Base-by-base conservation (phyloP, 257 asterid genomes). In the Lantana camara region DNA sequence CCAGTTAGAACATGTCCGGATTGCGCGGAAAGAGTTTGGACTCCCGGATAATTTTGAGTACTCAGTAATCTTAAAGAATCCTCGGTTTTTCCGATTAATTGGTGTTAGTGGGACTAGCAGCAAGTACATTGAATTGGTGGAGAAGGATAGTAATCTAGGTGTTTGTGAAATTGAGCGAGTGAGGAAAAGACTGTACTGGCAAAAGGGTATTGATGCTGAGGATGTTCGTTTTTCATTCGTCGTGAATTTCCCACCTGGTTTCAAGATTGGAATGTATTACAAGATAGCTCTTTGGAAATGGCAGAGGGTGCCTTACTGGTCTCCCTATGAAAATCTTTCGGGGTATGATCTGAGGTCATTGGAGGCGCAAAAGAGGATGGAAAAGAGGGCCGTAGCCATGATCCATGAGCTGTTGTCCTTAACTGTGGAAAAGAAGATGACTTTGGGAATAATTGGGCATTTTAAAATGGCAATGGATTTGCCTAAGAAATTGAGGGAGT, bases 301-400 rank as follows among this genome's bases (percentile, higher is more conserved):
- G 98, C 96, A 91, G 82, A 84, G 96, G 81, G 60, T 88, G 71
- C 98, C 98, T 4, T 91, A 91, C 61, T 91, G 98, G 96, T 91
- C 95, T 2, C 98, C 98, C 0, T 88, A 88, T 45, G 98, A 88
- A 74, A 84, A 91, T 54, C 68, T 86, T 12, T 85, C 90, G 0
- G 93, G 91, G 48, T 88, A 85, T 38, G 98, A 91, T 67, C 67
- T 88, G 76, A 80, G 96, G 73, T 88, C 98, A 3, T 67, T 91
- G 22, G 98, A 91, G 77, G 96, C 98, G 3, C 95, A 88, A 37
- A 88, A 76, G 79, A 78, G 96, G 72, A 84, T 88, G 98, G 98
- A 91, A 84, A 91, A 91, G 77, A 77, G 95, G 70, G 96, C 87
- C 0, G 86, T 91, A 53, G 98, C 98, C 0, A 81, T 81, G 69